These are phyloP conservation scores for Ophiostoma pallidulum DNA, from an alignment of 2,329 filamentous ascomycete species.

Conservation along the genomic window DNA sequence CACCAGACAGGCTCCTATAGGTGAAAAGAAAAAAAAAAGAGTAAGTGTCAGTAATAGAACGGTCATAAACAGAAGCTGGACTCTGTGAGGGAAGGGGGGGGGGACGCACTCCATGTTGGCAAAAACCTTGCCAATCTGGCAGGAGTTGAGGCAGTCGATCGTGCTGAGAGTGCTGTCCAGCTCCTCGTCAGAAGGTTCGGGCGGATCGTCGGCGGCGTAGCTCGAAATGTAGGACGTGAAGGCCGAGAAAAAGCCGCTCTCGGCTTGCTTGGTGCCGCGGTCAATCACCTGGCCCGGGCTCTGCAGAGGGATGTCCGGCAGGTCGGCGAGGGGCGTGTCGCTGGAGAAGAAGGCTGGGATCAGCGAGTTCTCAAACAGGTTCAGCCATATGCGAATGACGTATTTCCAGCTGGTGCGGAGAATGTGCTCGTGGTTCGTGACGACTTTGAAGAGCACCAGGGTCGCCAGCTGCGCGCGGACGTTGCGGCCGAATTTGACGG, in stretches of 20 bases:
- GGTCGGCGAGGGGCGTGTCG: constrained; percentile 54
- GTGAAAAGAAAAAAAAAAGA: background rate
- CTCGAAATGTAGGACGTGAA: constrained; percentile 97
- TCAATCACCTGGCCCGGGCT: constrained; percentile 89
- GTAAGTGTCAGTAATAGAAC: background rate
- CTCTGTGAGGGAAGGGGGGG: background rate
- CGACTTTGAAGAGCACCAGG: constrained; percentile 87
- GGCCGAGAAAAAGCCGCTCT: constrained; percentile 83
- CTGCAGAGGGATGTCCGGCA: constrained; percentile 79
- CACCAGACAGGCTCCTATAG: constrained; percentile 30
- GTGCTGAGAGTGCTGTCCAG: constrained; percentile 91
- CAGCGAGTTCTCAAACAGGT: constrained; percentile 91
- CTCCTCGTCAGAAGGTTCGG: constrained; percentile 94
- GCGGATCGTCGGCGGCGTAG: constrained; percentile 94
- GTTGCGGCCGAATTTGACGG: constrained; percentile 89
- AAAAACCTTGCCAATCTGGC: constrained; percentile 73
- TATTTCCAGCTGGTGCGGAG: constrained; percentile 71
- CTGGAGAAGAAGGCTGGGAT: constrained; percentile 68
- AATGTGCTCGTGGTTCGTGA: constrained; percentile 72
- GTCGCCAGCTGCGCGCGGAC: constrained; percentile 90
- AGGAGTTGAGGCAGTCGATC: constrained; percentile 87
- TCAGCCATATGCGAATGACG: constrained; percentile 86
- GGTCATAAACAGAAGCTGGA: too few species aligned
- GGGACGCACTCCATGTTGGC: constrained; percentile 64
- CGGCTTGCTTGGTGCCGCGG: constrained; percentile 64